Base-by-base conservation (phyloP, 257 asterid species). In the Henckelia pumila region DNA sequence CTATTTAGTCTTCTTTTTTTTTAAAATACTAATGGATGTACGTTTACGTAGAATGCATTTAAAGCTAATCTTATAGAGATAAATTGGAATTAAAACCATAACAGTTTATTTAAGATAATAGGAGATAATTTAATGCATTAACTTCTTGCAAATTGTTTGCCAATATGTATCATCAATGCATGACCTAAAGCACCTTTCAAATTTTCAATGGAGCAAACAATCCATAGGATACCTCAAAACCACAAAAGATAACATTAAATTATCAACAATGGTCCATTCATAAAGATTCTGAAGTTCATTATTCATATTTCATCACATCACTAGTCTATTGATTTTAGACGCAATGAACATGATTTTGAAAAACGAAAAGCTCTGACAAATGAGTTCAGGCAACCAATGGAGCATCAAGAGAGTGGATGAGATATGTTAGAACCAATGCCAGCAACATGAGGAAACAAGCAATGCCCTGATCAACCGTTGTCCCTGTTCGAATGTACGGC, bases 401-500 rank as follows among this genome's bases (percentile, higher is more conserved):
- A 69, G 70, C 83, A 62, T 87, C 95, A 63, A 78, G 69, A 64
- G 78, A 47, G 81, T 86, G 96, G 79, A 88, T 88, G 76, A 88
- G 71, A 56, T 88, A 88, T 22, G 96, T 88, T 69, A 88, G 91
- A 64, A 75, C 86, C 86, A 88, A 76, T 6, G 96, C 96, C 73
- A 88, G 56, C 77, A 84, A 17, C 96, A 88, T 88, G 69, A 88
- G 79, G 14, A 71, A 84, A 37, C 75, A 86, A 5, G 96, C 91
- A 50, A 86, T 82, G 67, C 96, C 91, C 72, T 86, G 96, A 73
- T 88, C 96, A 32, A 89, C 83, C 23, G 95, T 74, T 10, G 85
- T 81, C 74, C 96, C 96, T 89, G 90, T 8, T 16, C 19, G 20
- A 47, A 47, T 5, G 8, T 6, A 47, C 59, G 66, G 6, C 55